These are phyloP conservation scores for Mycosphaerella sp. DNA, from an alignment of 2,329 filamentous ascomycete species.

Conservation along the genomic window DNA sequence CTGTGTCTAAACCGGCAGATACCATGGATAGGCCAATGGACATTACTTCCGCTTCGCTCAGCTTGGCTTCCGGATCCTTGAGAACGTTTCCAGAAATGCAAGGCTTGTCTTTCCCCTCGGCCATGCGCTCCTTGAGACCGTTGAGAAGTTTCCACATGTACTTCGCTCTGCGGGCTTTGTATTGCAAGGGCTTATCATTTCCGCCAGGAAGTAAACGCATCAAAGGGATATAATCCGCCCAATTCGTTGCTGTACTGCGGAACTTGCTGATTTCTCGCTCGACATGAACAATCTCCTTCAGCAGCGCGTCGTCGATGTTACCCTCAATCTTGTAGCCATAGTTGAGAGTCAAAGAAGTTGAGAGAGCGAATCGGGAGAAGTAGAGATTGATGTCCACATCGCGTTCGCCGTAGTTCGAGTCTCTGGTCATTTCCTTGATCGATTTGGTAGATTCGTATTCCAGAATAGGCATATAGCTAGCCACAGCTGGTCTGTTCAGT, in stretches of 20 bases:
- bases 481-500: slow-evolving; percentile 67
- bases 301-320: slow-evolving; percentile 58
- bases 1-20: slow-evolving; percentile 72
- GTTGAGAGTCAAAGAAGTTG: slow-evolving; percentile 70
- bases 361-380: slow-evolving; percentile 69
- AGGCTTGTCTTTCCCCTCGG: slow-evolving; percentile 58
- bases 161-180: slow-evolving; percentile 61
- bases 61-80: slow-evolving; percentile 62
- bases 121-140: slow-evolving; percentile 56
- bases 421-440: slow-evolving; percentile 64
- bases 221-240: slow-evolving; percentile 71
- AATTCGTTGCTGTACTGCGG: slow-evolving; percentile 73
- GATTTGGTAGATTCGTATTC: slow-evolving; percentile 68
- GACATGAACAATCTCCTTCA: slow-evolving; percentile 68
- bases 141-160: slow-evolving; percentile 56
- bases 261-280: slow-evolving; percentile 72
- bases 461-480: slow-evolving; percentile 76
- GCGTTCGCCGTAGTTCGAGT: slow-evolving; percentile 54
- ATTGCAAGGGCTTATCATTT: slow-evolving; percentile 58
- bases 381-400: slow-evolving; percentile 68
- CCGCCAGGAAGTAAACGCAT: slow-evolving; percentile 58
- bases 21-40: slow-evolving; percentile 80
- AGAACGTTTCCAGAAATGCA: slow-evolving; percentile 66
- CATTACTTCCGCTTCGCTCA: slow-evolving; percentile 68
- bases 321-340: slow-evolving; percentile 72